Percentiles rank a stretch among this genome's conserved stretches.
phyloP scores from a whole-genome alignment of 2,329 filamentous ascomycete species.

The Penicillium sp. region DNA sequence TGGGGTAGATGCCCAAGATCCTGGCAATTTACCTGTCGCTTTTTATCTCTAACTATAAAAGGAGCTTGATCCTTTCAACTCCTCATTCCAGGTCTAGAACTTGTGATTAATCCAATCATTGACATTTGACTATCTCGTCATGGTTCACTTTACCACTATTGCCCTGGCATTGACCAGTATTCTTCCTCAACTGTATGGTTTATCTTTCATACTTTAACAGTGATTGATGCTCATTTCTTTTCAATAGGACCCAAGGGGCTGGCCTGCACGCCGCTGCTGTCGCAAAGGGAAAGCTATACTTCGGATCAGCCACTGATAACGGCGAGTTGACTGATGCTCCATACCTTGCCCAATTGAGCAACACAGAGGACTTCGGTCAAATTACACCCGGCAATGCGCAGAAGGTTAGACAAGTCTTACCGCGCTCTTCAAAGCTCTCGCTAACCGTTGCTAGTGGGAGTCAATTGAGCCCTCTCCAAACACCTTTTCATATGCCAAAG shows the following conservation, averaged over 20 bases:
- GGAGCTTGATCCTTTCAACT: background rate
- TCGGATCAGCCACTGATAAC: conserved; percentile 60
- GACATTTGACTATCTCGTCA: conserved; percentile 1
- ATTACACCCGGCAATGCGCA: conserved; percentile 64
- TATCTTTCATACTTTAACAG: background rate
- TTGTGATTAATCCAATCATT: background rate
- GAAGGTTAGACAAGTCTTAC: conserved; percentile 37
- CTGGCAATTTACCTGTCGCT: background rate
- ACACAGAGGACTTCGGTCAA: conserved; percentile 63
- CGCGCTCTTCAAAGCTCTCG: too few species aligned
- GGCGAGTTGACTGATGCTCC: conserved; percentile 52
- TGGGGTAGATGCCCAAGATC: background rate
- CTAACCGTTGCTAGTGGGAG: conserved; percentile 51
- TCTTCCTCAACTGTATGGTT: conserved; percentile 23
- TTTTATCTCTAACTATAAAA: conserved; percentile 5
- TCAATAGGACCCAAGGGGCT: conserved; percentile 17
- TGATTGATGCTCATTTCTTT: background rate
- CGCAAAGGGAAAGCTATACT: conserved; percentile 55
- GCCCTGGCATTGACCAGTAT: conserved; percentile 22
- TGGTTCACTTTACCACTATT: conserved; percentile 20
- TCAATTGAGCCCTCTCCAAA: conserved; percentile 57
- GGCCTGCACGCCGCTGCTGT: conserved; percentile 44
- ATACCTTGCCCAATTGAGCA: conserved; percentile 57
- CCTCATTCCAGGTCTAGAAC: background rate
- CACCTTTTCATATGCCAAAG: conserved; percentile 58